These are phyloP conservation scores for carrot (Daucus carota) DNA, from an alignment of 129 eudicot species.

Conservation along the genomic window DNA sequence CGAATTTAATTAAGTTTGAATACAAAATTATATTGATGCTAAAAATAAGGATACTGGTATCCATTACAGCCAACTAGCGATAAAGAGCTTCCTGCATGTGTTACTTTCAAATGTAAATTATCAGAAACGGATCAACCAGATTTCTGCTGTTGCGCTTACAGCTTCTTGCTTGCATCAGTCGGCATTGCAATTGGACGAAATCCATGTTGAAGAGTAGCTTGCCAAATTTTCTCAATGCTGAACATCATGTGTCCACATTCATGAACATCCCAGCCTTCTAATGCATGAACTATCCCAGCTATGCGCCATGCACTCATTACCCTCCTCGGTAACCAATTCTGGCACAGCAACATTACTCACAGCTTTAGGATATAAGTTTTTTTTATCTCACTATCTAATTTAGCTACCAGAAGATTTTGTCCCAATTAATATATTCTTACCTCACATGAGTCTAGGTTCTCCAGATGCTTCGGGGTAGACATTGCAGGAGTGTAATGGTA, in stretches of 20 bases:
- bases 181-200: slow-evolving; percentile 29
- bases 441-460: slow-evolving; percentile 34
- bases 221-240: slow-evolving; percentile 38
- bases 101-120: neutral
- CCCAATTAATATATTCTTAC: neutral
- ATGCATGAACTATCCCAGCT: slow-evolving; percentile 13
- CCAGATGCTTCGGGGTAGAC: slow-evolving; percentile 37
- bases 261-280: slow-evolving; percentile 8
- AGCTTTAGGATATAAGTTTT: neutral
- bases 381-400: too few relatives aligned
- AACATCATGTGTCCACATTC: slow-evolving; percentile 31
- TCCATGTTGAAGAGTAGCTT: slow-evolving; percentile 39
- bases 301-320: slow-evolving; percentile 7
- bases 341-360: neutral
- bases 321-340: slow-evolving; percentile 14
- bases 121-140: neutral
- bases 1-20: too few relatives aligned
- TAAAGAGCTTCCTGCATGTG: neutral
- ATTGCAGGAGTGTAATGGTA: slow-evolving; percentile 43
- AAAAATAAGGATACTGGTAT: too few relatives aligned
- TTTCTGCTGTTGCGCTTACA: too few relatives aligned
- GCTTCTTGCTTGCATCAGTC: neutral
- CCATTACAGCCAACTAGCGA: neutral
- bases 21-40: too few relatives aligned
- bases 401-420: neutral